Base-by-base conservation (phyloP, 768 basidiomycete genomes). In the Suillus tomentosus region DNA sequence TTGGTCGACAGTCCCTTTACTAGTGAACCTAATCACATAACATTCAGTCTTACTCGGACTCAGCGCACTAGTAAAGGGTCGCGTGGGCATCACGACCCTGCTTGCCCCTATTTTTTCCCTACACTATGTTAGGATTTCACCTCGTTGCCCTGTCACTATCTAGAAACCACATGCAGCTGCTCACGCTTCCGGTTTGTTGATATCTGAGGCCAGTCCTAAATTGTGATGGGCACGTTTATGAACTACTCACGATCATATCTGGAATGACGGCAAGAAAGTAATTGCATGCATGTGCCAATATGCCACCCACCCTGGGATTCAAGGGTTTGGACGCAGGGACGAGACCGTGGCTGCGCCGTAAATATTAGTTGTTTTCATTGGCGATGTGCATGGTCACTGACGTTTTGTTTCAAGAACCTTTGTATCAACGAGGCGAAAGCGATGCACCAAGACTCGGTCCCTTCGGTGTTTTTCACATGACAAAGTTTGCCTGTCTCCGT, bases 141-240 rank as follows among this genome's bases (percentile, higher is more conserved):
- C 14, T 57, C 15, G 8, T 31, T 53, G 51, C 51, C 51, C 27
- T 53, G 27, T 53, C 51, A 53, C 51, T 31, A 53, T 53, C 51
- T 31, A 31, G 27, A 31, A 31, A 31, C 27, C 17, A 9, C 4
- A 15, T 51, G 50, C 17, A 27, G 24, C 50, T 27, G 27, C 11
- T 4, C 15, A 31, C 15, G 15, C 27, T 51, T 27, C 27, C 13
- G 24, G 15, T 31, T 17, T 31, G 3, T 31, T 27, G 27, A 17
- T 31, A 53, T 53, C 27, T n/a, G 24, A 51, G 27, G 50, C 15
- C 27, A 31, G 50, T 51, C 50, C 15, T 27, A 14, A 51, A 51
- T 51, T 27, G 8, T 17, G 7, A 51, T 51, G 27, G 50, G 15
- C 3, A 27, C 15, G 22, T 13, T 48, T 9, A 27, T 22, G 22